phyloP scores from a whole-genome alignment of 495 filamentous ascomycete species.

The Aspergillus saccharolyticus region DNA sequence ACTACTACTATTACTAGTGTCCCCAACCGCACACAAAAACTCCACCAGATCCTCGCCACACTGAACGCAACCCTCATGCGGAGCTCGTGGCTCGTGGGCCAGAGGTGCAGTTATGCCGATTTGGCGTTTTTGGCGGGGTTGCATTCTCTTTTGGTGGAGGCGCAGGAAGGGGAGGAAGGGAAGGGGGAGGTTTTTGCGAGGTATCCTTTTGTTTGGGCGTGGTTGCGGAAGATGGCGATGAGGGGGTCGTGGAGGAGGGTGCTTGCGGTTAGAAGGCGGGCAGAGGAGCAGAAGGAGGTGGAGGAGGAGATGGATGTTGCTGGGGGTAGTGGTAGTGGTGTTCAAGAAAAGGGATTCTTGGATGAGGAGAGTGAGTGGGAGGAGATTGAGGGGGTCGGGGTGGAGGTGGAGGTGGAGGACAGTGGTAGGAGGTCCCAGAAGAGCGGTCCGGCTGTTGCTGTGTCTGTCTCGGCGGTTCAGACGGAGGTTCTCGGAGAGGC shows the following conservation, averaged over 20 bases:
- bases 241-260: constrained; percentile 1
- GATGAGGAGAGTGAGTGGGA: neutral
- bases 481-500: neutral
- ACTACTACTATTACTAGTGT: too few species aligned
- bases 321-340: neutral
- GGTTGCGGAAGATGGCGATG: constrained; percentile 20
- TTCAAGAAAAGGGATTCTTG: neutral
- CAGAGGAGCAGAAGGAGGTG: too few species aligned
- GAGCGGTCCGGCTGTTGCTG: neutral
- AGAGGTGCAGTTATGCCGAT: constrained; percentile 46
- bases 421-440: too few species aligned
- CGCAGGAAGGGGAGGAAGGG: too few species aligned
- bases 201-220: constrained; percentile 26
- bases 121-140: constrained; percentile 36
- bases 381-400: neutral
- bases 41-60: constrained; percentile 41
- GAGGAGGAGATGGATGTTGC: too few species aligned
- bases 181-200: too few species aligned
- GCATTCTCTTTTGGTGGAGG: too few species aligned
- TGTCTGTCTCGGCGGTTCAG: neutral
- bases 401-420: neutral
- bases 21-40: constrained; percentile 31
- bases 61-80: constrained; percentile 33
- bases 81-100: constrained; percentile 46
- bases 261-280: neutral